Percentiles rank a stretch among this genome's conserved stretches.
phyloP scores from a whole-genome alignment of 2,329 filamentous ascomycete species.

The Fusarium temperatum region DNA sequence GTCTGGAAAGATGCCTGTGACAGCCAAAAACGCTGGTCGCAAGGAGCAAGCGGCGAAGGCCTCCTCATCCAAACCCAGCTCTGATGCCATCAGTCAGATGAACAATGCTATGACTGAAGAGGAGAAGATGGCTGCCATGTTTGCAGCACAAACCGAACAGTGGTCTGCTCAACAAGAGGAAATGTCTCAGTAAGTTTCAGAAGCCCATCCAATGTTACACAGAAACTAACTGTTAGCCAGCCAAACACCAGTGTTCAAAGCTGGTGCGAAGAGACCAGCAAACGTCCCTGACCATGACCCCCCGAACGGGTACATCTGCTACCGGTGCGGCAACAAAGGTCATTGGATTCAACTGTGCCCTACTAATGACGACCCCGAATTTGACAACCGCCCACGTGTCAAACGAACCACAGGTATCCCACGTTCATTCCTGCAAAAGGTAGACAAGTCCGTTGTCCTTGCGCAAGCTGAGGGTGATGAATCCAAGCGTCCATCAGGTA shows the following conservation, averaged over 20 bases:
- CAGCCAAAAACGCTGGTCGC: constrained; percentile 81
- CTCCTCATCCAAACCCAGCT: constrained; percentile 61
- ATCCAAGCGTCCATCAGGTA: constrained; percentile 84
- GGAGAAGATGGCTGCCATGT: constrained; percentile 91
- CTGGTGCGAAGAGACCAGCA: constrained; percentile 70
- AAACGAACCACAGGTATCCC: constrained; percentile 98
- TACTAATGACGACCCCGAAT: constrained; percentile 97
- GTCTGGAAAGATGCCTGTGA: constrained; percentile 92
- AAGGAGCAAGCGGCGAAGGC: constrained; percentile 70
- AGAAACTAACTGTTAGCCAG: constrained; percentile 53
- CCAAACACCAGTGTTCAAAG: constrained; percentile 69
- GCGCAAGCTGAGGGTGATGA: constrained; percentile 80
- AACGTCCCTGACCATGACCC: constrained; percentile 93
- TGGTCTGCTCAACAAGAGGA: constrained; percentile 95
- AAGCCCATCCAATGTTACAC: background rate
- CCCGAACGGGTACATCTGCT: constrained; percentile 93
- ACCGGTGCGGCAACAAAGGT: constrained; percentile 96
- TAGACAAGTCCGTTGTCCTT: constrained; percentile 86
- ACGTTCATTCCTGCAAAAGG: constrained; percentile 91
- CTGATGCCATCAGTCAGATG: constrained; percentile 70
- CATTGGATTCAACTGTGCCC: constrained; percentile 99
- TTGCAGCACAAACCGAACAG: constrained; percentile 87
- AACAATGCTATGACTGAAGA: constrained; percentile 89
- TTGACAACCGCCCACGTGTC: constrained; percentile 90
- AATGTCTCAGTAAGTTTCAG: constrained; percentile 76